A percentile compares a stretch with the other conserved stretches of the same genome.
Evolutionary conservation across 257 asterid genomes (phyloP).

Genomic region (Ballota nigra): DNA sequence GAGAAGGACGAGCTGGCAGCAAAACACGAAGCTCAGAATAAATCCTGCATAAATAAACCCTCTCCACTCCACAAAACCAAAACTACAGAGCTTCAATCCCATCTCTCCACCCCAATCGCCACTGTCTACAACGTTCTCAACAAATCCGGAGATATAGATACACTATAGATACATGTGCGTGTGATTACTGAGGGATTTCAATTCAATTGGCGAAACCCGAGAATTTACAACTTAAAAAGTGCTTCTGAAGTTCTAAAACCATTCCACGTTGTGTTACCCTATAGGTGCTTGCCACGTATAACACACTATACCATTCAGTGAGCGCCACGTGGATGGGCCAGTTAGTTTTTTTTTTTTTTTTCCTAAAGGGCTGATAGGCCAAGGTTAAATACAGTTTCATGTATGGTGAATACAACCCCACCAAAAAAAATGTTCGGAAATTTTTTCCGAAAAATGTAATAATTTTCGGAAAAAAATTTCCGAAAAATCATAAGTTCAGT

Average conservation of each 20-base stretch:
- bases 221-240: not conserved
- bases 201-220: conserved; percentile 4
- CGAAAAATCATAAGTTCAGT: no score
- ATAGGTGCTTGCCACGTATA: conserved; percentile 47
- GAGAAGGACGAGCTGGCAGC: conserved; percentile 65
- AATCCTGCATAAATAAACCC: conserved; percentile 44
- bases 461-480: no score
- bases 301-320: not conserved
- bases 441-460: no score
- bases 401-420: no score
- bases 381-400: no score
- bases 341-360: not conserved
- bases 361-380: no score
- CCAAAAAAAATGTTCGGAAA: no score
- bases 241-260: conserved; percentile 8
- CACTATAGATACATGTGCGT: not conserved
- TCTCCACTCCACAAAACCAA: conserved; percentile 54
- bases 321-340: conserved; percentile 29
- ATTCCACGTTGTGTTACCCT: conserved; percentile 55
- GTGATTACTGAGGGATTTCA: not conserved
- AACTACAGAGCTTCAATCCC: conserved; percentile 44
- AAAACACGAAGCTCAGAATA: conserved; percentile 60
- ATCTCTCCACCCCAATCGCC: conserved; percentile 27
- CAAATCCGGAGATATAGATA: no score
- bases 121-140: not conserved